These are phyloP conservation scores for Ceratocystis eucalypticola DNA, from an alignment of 2,329 filamentous ascomycete genomes.

Conservation along the genomic window DNA sequence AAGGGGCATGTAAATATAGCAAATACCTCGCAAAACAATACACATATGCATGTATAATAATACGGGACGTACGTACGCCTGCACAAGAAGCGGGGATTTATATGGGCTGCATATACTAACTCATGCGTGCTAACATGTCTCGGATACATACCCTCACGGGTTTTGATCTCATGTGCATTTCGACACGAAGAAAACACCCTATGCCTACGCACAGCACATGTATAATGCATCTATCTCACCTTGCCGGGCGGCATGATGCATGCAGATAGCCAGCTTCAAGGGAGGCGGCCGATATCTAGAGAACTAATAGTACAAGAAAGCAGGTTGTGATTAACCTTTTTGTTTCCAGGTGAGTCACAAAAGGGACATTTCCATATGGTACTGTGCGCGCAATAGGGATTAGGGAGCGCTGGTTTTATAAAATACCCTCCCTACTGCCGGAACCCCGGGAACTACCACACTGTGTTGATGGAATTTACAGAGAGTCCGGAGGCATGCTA, in stretches of 20 bases:
- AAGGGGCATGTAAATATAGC: conserved; percentile 26
- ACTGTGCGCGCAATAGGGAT: too few species aligned
- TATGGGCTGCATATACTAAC: not conserved
- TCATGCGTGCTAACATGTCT: not conserved
- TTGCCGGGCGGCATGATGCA: not conserved
- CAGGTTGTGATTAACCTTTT: not conserved
- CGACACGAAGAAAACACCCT: not conserved
- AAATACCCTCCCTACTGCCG: not conserved
- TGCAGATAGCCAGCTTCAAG: not conserved
- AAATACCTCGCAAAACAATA: not conserved
- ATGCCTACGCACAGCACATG: not conserved
- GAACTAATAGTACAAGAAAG: too few species aligned
- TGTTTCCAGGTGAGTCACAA: not conserved
- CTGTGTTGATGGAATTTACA: too few species aligned
- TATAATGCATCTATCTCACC: not conserved
- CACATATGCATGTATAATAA: not conserved
- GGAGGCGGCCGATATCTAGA: not conserved
- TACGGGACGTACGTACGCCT: not conserved
- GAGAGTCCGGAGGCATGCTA: too few species aligned
- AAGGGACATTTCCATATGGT: too few species aligned
- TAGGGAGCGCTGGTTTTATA: not conserved
- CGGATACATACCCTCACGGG: not conserved
- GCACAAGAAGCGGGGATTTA: not conserved
- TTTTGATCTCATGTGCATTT: not conserved
- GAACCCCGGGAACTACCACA: not conserved